Evolutionary conservation across 1,284 basidiomycete genomes (phyloP).

Genomic region (Omphalotus olearius): DNA sequence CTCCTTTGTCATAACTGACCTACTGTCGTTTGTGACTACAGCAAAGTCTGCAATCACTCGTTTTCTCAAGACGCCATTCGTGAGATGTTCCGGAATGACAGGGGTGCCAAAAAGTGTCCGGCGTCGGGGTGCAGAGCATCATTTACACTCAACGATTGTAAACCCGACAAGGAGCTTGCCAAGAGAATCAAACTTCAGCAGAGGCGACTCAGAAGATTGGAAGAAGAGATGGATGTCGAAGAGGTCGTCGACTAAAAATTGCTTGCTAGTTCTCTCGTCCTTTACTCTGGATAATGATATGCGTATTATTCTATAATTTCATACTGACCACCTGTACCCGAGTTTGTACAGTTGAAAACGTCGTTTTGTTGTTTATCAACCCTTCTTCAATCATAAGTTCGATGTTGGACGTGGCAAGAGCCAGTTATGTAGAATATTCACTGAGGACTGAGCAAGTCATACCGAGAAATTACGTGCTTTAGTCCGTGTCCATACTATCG

Average conservation of each 20-base stretch:
- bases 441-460: too few relatives aligned
- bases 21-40: constrained; percentile 25
- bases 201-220: constrained; percentile 43
- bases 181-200: constrained; percentile 55
- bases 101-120: constrained; percentile 50
- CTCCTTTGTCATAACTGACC: constrained; percentile 7
- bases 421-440: too few relatives aligned
- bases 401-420: too few relatives aligned
- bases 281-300: too few relatives aligned
- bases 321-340: too few relatives aligned
- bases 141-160: constrained; percentile 49
- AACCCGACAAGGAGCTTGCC: constrained; percentile 50
- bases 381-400: too few relatives aligned
- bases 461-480: background rate
- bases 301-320: too few relatives aligned
- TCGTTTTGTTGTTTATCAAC: too few relatives aligned
- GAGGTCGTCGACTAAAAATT: constrained; percentile 59
- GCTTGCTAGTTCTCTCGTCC: too few relatives aligned
- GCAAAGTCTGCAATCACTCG: constrained; percentile 64
- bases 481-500: constrained; percentile 63
- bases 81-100: constrained; percentile 42
- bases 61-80: constrained; percentile 62
- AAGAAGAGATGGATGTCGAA: constrained; percentile 51
- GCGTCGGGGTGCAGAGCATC: constrained; percentile 63
- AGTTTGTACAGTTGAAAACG: too few relatives aligned